Evolutionary conservation across 768 basidiomycete genomes (phyloP), one percentile per base, ranked within the genome.

Genomic region (Phlegmacium glaucopus): DNA sequence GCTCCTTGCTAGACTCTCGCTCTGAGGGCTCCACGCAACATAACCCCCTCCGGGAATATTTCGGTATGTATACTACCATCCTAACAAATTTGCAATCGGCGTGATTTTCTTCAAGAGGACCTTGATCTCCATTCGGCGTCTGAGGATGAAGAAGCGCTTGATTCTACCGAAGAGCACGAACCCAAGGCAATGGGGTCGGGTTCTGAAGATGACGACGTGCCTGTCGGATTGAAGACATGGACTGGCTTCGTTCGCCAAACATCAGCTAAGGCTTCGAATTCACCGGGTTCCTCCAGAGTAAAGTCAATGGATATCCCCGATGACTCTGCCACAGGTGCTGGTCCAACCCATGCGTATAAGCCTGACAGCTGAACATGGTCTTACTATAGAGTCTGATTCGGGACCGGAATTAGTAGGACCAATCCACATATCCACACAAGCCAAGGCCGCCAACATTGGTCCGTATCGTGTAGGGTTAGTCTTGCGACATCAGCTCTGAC

Each of bases 101-200:
- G 22, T 30, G 2, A n/a, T n/a, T 47, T 27, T 34, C 13, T 10
- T 28, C 13, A 55, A 72, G 57, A 67, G 48, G 68, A 74, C 37
- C 54, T 83, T 32, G 74, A 72, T 32, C 56, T 82, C 13, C 75
- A 78, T 26, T 80, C 80, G 22, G 80, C 72, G 16, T 77, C 75
- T 7, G 79, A 80, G 52, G 70, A 62, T 2, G 71, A 71, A 27
- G 56, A 64, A 9, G 52, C n/a, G 32, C 10, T 11, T 34, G 10
- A 61, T 6, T 61, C 59, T 28, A 10, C 18, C 28, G 6, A 32
- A 10, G 1, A 39, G n/a, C 27, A 39, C 26, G 18, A 43, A 18
- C 8, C 42, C 16, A 28, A 15, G 29, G 42, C 45, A 38, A 22
- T 22, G 22, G 22, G 22, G 2, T 22, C 22, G 22, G 44, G 36